phyloP scores from a whole-genome alignment of 129 eudicot genomes.

The Lactuca saligna region DNA sequence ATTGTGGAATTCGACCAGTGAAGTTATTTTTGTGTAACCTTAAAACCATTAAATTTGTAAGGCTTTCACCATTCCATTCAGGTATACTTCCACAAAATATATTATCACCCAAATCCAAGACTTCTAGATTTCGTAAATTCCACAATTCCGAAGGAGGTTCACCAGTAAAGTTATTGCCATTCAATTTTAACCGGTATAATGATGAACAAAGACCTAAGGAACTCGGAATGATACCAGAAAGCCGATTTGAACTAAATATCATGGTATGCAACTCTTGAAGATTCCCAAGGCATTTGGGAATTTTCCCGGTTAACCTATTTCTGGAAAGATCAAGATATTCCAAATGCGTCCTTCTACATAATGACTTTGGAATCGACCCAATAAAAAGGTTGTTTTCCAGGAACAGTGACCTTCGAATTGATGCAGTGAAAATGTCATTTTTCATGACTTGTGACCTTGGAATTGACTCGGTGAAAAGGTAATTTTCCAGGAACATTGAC shows the following conservation, averaged over 20 bases:
- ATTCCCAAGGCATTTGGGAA: constrained; percentile 14
- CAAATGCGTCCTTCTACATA: not conserved
- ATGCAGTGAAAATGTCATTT: constrained; percentile 16
- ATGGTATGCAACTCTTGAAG: not conserved
- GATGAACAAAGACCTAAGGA: not conserved
- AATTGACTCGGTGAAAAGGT: not conserved
- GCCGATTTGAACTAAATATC: constrained; percentile 1
- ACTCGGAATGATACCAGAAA: constrained; percentile 16
- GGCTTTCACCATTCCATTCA: constrained; percentile 23
- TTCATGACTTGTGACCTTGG: not conserved
- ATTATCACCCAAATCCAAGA: constrained; percentile 24
- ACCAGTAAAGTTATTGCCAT: constrained; percentile 16
- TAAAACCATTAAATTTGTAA: not conserved
- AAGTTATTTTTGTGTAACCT: too few species aligned
- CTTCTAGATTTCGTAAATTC: not conserved
- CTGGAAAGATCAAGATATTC: not conserved
- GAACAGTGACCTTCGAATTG: not conserved
- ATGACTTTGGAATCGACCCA: too few species aligned
- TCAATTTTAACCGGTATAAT: not conserved
- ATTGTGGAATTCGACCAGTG: too few species aligned
- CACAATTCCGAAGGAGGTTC: constrained; percentile 17
- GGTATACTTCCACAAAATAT: not conserved
- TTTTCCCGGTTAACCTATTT: constrained; percentile 8
- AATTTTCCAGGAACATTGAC: not conserved
- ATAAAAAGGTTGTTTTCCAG: too few species aligned